These are phyloP conservation scores for Malus domestica DNA, from an alignment of 306 rosid genomes.

Conservation along the genomic window DNA sequence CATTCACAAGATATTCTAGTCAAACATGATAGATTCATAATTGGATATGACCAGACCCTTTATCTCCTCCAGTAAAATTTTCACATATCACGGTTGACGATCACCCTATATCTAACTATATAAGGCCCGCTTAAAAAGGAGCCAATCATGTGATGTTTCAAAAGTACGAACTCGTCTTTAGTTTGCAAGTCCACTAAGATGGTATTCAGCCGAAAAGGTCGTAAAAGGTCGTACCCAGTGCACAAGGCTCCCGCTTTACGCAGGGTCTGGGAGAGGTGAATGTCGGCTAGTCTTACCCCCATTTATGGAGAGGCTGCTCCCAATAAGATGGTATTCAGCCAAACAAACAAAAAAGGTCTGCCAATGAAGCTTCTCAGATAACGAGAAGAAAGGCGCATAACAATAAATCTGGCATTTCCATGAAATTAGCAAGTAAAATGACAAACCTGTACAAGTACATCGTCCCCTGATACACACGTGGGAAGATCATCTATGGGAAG, in stretches of 20 bases:
- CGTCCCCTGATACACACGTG: conserved; percentile 51
- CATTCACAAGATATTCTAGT: not conserved
- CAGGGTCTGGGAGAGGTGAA: no score
- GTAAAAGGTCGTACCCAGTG: no score
- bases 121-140: not conserved
- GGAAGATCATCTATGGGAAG: conserved; percentile 82
- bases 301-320: no score
- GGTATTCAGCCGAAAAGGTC: not conserved
- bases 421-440: conserved; percentile 18
- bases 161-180: conserved; percentile 2
- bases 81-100: not conserved
- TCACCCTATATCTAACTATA: not conserved
- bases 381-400: not conserved
- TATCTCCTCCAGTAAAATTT: not conserved
- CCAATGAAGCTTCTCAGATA: not conserved
- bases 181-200: conserved; percentile 1
- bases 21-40: not conserved
- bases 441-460: conserved; percentile 85
- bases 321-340: not conserved
- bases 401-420: not conserved
- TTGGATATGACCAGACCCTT: not conserved
- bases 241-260: no score
- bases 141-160: conserved; percentile 11
- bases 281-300: no score
- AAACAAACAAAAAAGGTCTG: not conserved